These are phyloP conservation scores for Blastocystis sp. DNA, from an alignment of 352 stramenopile genomes.

Conservation along the genomic window DNA sequence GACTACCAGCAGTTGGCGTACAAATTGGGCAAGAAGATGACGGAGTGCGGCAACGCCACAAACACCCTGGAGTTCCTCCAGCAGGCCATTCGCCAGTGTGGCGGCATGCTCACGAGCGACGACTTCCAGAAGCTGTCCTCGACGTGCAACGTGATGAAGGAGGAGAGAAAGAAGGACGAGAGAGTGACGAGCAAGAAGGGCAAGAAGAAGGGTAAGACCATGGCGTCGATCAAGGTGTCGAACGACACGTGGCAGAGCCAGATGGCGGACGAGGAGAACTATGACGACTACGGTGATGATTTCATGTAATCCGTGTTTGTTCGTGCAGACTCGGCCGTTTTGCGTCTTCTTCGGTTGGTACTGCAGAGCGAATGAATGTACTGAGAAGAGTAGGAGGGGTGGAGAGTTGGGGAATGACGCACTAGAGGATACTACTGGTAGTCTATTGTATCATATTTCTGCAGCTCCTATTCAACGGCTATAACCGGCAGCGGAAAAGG, in stretches of 20 bases:
- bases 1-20: conserved; percentile 65
- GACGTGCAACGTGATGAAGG: conserved; percentile 63
- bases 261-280: conserved; percentile 35
- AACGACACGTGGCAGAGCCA: conserved; percentile 55
- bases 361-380: too few species aligned
- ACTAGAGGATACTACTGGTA: too few species aligned
- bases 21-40: conserved; percentile 62
- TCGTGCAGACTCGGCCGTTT: background rate
- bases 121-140: conserved; percentile 66
- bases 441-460: too few species aligned
- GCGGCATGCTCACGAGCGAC: conserved; percentile 54
- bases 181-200: conserved; percentile 63
- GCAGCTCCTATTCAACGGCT: too few species aligned
- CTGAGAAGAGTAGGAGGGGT: too few species aligned
- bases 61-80: conserved; percentile 62
- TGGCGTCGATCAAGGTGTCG: conserved; percentile 1
- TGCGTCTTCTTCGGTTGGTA: too few species aligned
- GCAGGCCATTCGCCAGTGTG: conserved; percentile 37
- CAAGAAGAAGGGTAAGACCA: conserved; percentile 69
- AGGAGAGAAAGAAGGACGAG: conserved; percentile 69
- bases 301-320: conserved; percentile 68
- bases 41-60: conserved; percentile 34
- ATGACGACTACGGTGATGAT: conserved; percentile 59
- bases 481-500: too few species aligned
- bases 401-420: too few species aligned